Base-by-base conservation (phyloP, 306 rosid genomes). In the Cicer judaicum region DNA sequence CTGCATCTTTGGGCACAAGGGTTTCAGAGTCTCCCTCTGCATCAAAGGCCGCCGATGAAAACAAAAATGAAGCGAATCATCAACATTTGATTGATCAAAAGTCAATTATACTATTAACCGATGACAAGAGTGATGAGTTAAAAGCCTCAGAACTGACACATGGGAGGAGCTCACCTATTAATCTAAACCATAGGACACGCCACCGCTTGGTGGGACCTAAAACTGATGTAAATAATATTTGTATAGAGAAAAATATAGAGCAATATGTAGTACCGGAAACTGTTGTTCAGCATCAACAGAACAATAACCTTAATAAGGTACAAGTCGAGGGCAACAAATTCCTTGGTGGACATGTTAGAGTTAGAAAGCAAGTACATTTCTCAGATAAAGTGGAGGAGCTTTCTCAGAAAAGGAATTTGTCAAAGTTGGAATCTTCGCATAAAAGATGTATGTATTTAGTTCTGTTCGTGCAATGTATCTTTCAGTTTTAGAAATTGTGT, bases 331-430 rank as follows among this genome's bases (percentile, higher is more conserved):
- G 72, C 79, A 71, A 70, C 64, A 74, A 73, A 72, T 19, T 68
- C 69, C 79, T 10, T 72, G 78, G 81, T 44, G 69, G 64, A 75
- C 68, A 63, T 79, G 76, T 79, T 79, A 50, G 71, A 72, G 86
- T 49, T 42, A 78, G 64, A 82, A 91, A 84, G 82, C 84, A 81
- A 70, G 97, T 91, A 55, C 86, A 50, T 69, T 91, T 91, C 84
- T 76, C 82, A 65, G 92, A 83, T 83, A 79, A 85, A 72, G 87
- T 74, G 57, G 86, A 78, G 44, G 85, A 77, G 70, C 74, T 77
- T 77, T 80, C 48, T 66, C 80, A 5, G 34, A 86, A 84, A 48
- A 84, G 83, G 78, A 80, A 81, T 49, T 68, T 46, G 36, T 80
- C 68, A 49, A 84, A 80, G 83, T 72, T 57, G 46, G 85, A 85